phyloP scores from a whole-genome alignment of 2,329 filamentous ascomycete genomes.

The Neurospora crassa region DNA sequence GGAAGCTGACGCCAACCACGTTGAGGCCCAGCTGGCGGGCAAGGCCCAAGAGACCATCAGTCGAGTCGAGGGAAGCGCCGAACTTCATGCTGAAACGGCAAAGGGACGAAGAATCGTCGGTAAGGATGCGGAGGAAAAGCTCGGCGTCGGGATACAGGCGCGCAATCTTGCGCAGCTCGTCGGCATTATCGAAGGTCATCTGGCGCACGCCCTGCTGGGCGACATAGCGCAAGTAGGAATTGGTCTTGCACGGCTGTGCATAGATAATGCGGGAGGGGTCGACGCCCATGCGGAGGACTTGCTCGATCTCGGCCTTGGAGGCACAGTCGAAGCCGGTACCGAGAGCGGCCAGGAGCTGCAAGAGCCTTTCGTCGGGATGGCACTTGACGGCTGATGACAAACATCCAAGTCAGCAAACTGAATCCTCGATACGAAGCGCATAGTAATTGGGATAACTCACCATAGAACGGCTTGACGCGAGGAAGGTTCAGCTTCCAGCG shows the following conservation, averaged over 20 bases:
- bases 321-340: slow-evolving; percentile 97
- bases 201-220: slow-evolving; percentile 78
- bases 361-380: slow-evolving; percentile 85
- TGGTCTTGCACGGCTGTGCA: slow-evolving; percentile 98
- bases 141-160: slow-evolving; percentile 82
- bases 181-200: slow-evolving; percentile 98
- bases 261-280: slow-evolving; percentile 93
- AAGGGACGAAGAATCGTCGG: slow-evolving; percentile 88
- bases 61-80: slow-evolving; percentile 78
- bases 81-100: slow-evolving; percentile 98
- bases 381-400: slow-evolving; percentile 76
- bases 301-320: slow-evolving; percentile 94
- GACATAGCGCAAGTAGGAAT: slow-evolving; percentile 91
- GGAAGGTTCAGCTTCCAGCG: slow-evolving; percentile 94
- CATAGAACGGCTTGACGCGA: slow-evolving; percentile 93
- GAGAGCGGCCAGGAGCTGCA: slow-evolving; percentile 77
- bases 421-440: slow-evolving; percentile 4
- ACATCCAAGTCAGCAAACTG: slow-evolving; percentile 2
- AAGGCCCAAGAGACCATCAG: slow-evolving; percentile 64
- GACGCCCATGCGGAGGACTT: slow-evolving; percentile 73
- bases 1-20: slow-evolving; percentile 93
- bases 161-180: slow-evolving; percentile 97
- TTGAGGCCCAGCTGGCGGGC: slow-evolving; percentile 78
- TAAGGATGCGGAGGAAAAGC: slow-evolving; percentile 88
- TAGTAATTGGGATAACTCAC: slow-evolving; percentile 38